Conservation (phyloP, 2,329 filamentous ascomycete species). For the Dendrostoma leiphaemia region DNA sequence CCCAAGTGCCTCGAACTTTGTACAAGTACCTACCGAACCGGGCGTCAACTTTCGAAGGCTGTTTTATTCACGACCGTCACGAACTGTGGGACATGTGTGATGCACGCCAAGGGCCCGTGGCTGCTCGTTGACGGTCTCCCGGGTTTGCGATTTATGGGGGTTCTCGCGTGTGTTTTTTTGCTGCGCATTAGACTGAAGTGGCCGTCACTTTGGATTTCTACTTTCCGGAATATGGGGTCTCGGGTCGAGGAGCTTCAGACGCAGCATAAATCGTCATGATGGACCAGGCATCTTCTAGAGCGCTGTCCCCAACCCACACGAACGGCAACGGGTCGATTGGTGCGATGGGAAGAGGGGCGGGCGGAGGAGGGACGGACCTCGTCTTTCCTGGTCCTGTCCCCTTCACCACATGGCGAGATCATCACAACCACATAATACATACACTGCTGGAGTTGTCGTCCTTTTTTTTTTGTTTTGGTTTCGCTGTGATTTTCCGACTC, state of each 20-base stretch:
- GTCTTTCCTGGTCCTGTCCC: neutral
- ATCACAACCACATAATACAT: conserved; percentile 18
- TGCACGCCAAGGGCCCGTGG: conserved; percentile 14
- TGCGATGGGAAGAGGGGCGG: neutral
- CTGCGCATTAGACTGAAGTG: conserved; percentile 20
- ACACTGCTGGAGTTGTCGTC: conserved; percentile 19
- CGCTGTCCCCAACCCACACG: conserved; percentile 4
- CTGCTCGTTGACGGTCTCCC: conserved; percentile 5
- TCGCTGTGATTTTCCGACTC: conserved; percentile 7
- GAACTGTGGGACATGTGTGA: conserved; percentile 17
- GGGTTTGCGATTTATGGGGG: conserved; percentile 11
- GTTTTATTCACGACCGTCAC: conserved; percentile 17
- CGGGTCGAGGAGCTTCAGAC: conserved; percentile 1
- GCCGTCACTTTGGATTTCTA: conserved; percentile 13
- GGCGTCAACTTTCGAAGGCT: conserved; percentile 11
- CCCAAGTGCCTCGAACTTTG: conserved; percentile 12
- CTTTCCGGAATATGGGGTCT: neutral
- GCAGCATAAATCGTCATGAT: conserved; percentile 14
- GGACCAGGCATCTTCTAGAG: conserved; percentile 14
- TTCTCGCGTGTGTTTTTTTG: conserved; percentile 10
- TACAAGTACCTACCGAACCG: conserved; percentile 16
- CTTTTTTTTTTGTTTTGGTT: conserved; percentile 3
- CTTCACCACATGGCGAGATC: conserved; percentile 11
- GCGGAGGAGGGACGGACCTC: neutral
- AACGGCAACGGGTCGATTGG: neutral